Conservation (phyloP, 495 filamentous ascomycete genomes). For the Podospora fimiseda region DNA sequence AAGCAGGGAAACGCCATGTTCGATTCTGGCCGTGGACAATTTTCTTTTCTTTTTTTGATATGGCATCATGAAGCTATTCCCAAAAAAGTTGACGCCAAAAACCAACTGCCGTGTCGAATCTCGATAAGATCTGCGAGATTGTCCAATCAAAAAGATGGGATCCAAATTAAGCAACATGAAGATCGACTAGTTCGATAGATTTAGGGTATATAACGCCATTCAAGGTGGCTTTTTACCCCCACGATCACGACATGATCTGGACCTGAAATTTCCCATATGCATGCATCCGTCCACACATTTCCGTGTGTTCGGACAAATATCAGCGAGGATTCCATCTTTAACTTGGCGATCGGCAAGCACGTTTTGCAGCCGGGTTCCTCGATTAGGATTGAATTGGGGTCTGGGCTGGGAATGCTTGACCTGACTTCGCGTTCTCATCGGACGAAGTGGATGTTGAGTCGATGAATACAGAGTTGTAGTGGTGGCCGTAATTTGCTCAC, state of each 20-base stretch:
- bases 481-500: too few relatives aligned
- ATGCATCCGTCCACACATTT: background rate
- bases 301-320: background rate
- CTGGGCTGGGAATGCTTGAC: background rate
- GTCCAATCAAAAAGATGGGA: background rate
- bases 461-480: too few relatives aligned
- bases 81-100: background rate
- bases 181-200: background rate
- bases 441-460: too few relatives aligned
- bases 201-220: slow-evolving; percentile 1
- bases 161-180: background rate
- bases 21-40: too few relatives aligned
- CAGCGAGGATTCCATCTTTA: background rate
- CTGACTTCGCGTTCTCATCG: too few relatives aligned
- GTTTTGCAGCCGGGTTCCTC: background rate
- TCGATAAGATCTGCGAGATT: background rate
- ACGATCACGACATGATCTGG: slow-evolving; percentile 18
- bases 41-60: too few relatives aligned
- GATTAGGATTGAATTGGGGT: background rate
- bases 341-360: slow-evolving; percentile 3
- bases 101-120: background rate
- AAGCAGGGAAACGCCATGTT: too few relatives aligned
- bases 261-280: background rate
- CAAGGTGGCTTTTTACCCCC: slow-evolving; percentile 5
- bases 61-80: background rate